These are phyloP conservation scores for Panaeolus cyanescens DNA, from an alignment of 768 basidiomycete genomes.

Conservation along the genomic window DNA sequence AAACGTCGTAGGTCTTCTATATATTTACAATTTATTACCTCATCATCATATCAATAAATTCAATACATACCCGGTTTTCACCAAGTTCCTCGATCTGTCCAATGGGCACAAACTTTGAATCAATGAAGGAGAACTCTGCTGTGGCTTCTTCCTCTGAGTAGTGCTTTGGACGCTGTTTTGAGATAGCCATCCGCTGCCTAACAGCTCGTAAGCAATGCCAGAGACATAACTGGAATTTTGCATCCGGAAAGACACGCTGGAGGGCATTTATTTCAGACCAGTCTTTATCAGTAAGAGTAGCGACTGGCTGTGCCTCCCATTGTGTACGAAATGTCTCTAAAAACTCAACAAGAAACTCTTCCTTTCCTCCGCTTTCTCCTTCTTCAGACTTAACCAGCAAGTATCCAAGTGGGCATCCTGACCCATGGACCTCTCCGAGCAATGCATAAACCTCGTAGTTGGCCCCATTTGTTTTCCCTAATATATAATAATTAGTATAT, in stretches of 20 bases:
- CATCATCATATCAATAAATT: neutral
- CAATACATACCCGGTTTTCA: neutral
- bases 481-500: too few species aligned
- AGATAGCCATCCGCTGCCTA: too few species aligned
- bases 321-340: neutral
- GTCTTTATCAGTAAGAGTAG: neutral
- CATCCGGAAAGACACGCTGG: too few species aligned
- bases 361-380: conserved; percentile 21
- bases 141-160: too few species aligned
- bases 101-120: too few species aligned
- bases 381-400: conserved; percentile 21
- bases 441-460: conserved; percentile 33
- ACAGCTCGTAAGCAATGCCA: too few species aligned
- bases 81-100: neutral
- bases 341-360: conserved; percentile 9
- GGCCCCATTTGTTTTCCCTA: conserved; percentile 34
- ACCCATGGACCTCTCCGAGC: conserved; percentile 32
- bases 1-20: too few species aligned
- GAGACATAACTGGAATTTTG: too few species aligned
- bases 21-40: neutral
- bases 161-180: too few species aligned
- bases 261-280: neutral
- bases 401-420: conserved; percentile 33
- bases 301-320: neutral
- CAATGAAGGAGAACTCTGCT: too few species aligned